Evolutionary conservation across 805 yeast species (phyloP), one percentile per base, ranked within the genome.

Genomic region (Metschnikowia kofuensis): DNA sequence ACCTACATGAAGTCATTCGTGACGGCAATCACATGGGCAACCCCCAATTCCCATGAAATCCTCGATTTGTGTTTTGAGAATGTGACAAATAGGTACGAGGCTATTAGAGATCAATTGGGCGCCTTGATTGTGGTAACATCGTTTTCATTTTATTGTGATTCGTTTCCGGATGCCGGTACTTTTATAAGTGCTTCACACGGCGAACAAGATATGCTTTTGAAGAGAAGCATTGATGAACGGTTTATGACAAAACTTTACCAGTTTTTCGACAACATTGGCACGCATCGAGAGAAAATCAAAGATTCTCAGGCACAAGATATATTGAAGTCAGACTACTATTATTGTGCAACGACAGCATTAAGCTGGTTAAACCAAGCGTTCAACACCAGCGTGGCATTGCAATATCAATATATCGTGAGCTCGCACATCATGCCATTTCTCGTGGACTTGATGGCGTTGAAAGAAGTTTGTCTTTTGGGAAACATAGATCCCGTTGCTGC

Each of bases 391-490:
- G 74, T 76, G 38, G 80, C 85, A 1, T 61, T 74, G 0, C 68
- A 81, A 8, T 63, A 86, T 37, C 76, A 80, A 39, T 81, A 81
- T 3, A 76, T 79, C 47, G 66, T 85, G 35, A 67, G 55, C 13
- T 45, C 55, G 6, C 69, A 78, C 45, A 74, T 90, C 29, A 65
- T 89, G 0, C 96, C 96, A 28, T 83, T 87, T 52, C 68, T 89
- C 48, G 70, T 88, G 59, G 71, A 77, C 14, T 67, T 89, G 41
- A 79, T 83, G 44, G 77, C 75, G 40, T 77, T 87, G 72, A 83
- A 88, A 51, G 97, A 92, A 52, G 88, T 88, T 12, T 87, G 95
- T 55, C 88, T 86, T 55, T 65, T 87, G 48, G 84, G 85, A 0
- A 77, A 76, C 31, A 65, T 87, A 10, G 74, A 75, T 36, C 87